Evolutionary conservation across 2,329 filamentous ascomycete genomes (phyloP).

Genomic region (Trichoderma koningii): DNA sequence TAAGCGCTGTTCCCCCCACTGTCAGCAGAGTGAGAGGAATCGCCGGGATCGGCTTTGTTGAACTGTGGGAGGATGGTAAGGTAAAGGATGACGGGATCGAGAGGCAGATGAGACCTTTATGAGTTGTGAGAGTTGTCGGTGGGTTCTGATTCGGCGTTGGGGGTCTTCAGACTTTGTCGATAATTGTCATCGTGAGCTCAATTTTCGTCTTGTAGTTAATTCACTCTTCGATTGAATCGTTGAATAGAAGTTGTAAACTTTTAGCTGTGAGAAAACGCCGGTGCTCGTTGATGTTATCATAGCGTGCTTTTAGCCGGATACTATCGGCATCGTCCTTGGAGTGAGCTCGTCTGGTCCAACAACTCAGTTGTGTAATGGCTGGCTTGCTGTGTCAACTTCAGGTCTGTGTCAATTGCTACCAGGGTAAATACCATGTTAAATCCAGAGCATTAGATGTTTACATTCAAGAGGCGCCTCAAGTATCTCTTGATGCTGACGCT

Average conservation of each 20-base stretch:
- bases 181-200: too few relatives aligned
- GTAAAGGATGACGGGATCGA: neutral
- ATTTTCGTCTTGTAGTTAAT: neutral
- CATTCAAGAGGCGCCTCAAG: too few relatives aligned
- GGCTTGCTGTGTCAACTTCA: neutral
- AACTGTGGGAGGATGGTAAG: neutral
- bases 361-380: neutral
- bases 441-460: too few relatives aligned
- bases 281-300: constrained; percentile 10
- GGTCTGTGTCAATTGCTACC: too few relatives aligned
- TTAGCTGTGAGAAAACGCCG: neutral
- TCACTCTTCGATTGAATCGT: neutral
- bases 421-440: too few relatives aligned
- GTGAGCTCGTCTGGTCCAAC: neutral
- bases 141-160: neutral
- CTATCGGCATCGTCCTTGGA: constrained; percentile 14
- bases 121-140: neutral
- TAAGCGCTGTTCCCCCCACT: neutral
- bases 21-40: constrained; percentile 10
- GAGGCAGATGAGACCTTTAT: too few relatives aligned
- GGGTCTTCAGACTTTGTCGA: neutral
- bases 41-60: constrained; percentile 22
- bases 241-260: neutral
- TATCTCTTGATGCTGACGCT: too few relatives aligned
- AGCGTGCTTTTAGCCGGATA: constrained; percentile 23